Conservation (phyloP, 2,329 filamentous ascomycete genomes). For the Alternaria novae-zelandiae region DNA sequence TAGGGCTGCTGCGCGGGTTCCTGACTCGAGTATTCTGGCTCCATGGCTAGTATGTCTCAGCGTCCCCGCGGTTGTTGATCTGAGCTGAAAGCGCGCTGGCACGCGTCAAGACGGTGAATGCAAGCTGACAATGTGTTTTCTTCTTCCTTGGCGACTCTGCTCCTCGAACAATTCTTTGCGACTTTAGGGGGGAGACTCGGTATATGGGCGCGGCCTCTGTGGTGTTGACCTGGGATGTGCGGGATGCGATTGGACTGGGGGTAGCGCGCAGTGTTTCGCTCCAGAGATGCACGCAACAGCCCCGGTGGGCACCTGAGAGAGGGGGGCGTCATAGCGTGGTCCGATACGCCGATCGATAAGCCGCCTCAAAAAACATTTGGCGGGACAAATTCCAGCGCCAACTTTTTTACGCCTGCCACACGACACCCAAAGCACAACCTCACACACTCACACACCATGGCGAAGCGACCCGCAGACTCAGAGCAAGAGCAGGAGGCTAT, state of each 20-base stretch:
- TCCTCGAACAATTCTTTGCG: not conserved
- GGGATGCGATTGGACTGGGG: conserved; percentile 17
- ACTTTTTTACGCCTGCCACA: conserved; percentile 10
- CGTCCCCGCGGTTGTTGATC: conserved; percentile 22
- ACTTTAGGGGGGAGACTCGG: not conserved
- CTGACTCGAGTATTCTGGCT: conserved; percentile 14
- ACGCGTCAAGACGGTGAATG: conserved; percentile 33
- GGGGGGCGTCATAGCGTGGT: conserved; percentile 9
- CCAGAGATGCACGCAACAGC: not conserved
- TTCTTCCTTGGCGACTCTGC: not conserved
- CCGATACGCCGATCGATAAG: conserved; percentile 12
- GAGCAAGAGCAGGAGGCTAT: conserved; percentile 59
- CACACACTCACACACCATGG: conserved; percentile 53
- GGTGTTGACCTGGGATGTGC: conserved; percentile 25
- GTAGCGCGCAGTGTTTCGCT: conserved; percentile 10
- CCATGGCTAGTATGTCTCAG: conserved; percentile 13
- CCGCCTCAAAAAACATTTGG: conserved; percentile 28
- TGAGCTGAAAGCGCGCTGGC: conserved; percentile 25
- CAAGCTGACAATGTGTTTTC: not conserved
- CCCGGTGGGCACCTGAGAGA: not conserved
- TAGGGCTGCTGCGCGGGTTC: conserved; percentile 12
- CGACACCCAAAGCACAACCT: not conserved
- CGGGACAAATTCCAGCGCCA: conserved; percentile 4
- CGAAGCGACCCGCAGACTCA: conserved; percentile 65
- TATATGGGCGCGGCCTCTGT: not conserved